Evolutionary conservation across 352 stramenopile species (phyloP), one percentile per base, ranked within the genome.

Genomic region (Phytopythium helicoides): DNA sequence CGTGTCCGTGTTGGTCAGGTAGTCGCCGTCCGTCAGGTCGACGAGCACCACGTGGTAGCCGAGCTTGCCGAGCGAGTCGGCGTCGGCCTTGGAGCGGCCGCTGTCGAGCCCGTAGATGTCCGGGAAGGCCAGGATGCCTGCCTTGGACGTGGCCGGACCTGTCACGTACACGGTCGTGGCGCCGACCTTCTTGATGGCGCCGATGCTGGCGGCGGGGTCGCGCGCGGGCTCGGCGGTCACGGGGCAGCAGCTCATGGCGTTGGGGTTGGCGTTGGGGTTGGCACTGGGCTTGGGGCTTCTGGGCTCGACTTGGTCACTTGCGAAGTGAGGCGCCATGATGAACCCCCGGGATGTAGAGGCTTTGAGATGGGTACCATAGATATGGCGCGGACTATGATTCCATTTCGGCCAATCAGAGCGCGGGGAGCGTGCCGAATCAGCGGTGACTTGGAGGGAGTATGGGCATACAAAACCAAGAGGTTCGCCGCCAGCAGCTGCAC

Each of bases 81-180:
- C 80, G 41, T 94, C 80, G 9, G 68, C 78, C 73, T 92, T 91
- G 57, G 72, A 85, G 66, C 83, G 83, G 42, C 83, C 81, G 53
- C 81, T 92, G 71, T 92, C 79, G 16, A 89, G 62, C 18, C 83
- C 83, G 59, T 79, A 91, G 54, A 92, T 82, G 57, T 94, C 83
- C 10, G 83, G 83, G 57, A 72, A 86, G 23, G 73, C 83, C 38
- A 94, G 58, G 37, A 94, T 55, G 44, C 79, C 81, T 19, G 75
- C 65, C 60, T 83, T 89, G 62, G 81, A 73, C 26, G 33, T 73
- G 35, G 79, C 66, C 3, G 81, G 81, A 14, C 81, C 81, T 5
- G 81, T 77, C 44, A 90, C 75, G 64, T 92, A 92, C 38, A 92
- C 52, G 36, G 71, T 86, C 22, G 81, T 92, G 35, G 70, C 57